Base-by-base conservation (phyloP, 179 eudicot species). In the Amaranthus tricolor region DNA sequence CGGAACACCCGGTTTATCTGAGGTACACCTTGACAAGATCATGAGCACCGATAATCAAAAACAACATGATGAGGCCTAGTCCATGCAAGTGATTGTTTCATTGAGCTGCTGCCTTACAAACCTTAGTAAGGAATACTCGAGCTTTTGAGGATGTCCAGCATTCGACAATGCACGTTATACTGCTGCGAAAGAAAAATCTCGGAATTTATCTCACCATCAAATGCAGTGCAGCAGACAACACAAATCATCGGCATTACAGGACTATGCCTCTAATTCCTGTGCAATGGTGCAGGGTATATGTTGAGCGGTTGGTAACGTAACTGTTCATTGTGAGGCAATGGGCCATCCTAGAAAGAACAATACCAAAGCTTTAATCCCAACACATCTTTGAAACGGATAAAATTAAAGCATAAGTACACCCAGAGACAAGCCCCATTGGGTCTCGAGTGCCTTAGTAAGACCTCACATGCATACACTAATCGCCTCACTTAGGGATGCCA, bases 281-380 rank as follows among this genome's bases (percentile, higher is more conserved):
- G 98, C 73, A 93, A 86, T 57, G 98, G 95, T 10, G 98, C 98
- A 49, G 95, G 93, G 83, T 89, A 93, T 55, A 93, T 75, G 72
- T 93, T 91, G 56, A 93, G 71, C 20, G 95, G 89, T 73, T 79
- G 75, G 78, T 84, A 88, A 48, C 89, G 80, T 76, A 86, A 69
- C 10, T 70, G 74, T 11, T 89, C 89, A 76, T 86, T 89, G 76
- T 79, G 95, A 75, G 98, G 98, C 78, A 86, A 81, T 21, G 93
- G 96, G 58, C 82, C 91, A 53, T 86, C 91, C 97, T 89, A 88
- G 49, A 74, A 79, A 73, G 52, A n/a, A 20, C 5, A 40, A 54
- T 43, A 12, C 10, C 69, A 40, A 13, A 24, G 6, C 66, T 57
- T 20, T 66, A 61, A 31, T 31, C 40, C 40, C 40, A 31, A 31